phyloP scores from a whole-genome alignment of 495 filamentous ascomycete species.

The Podospora appendiculata region DNA sequence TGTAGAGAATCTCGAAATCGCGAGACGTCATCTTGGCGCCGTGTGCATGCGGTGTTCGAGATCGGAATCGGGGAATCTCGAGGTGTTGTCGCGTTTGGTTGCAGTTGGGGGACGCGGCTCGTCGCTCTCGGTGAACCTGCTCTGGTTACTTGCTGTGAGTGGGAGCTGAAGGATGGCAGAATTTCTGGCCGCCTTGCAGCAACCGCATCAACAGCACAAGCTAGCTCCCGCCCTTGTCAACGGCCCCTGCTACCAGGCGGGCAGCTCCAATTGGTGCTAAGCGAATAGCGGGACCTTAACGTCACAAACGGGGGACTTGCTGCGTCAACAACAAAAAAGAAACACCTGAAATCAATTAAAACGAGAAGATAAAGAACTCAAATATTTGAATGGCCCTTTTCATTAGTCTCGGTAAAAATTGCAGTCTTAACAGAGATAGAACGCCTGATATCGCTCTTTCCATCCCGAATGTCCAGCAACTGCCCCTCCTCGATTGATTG shows the following conservation, averaged over 20 bases:
- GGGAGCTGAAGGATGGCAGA: not conserved
- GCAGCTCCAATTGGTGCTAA: not conserved
- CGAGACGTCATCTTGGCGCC: constrained; percentile 36
- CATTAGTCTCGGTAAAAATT: no score
- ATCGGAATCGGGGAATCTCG: not conserved
- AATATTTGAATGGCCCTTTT: no score
- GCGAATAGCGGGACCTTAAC: not conserved
- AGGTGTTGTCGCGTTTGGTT: not conserved
- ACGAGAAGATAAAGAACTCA: no score
- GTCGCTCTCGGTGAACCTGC: not conserved
- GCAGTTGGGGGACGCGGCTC: not conserved
- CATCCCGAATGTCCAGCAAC: no score
- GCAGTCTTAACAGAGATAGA: no score
- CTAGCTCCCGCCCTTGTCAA: not conserved
- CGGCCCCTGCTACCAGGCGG: not conserved
- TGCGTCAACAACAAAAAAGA: no score
- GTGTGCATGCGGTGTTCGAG: constrained; percentile 11
- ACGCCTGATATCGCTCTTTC: no score
- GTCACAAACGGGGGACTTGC: not conserved
- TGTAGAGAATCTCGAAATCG: constrained; percentile 54
- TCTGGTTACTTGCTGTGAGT: not conserved
- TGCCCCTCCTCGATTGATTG: not conserved
- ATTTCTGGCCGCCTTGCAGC: no score
- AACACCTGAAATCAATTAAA: no score
- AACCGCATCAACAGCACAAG: no score